phyloP scores from a whole-genome alignment of 2,329 filamentous ascomycete genomes.

The Aspergillus amoenus region DNA sequence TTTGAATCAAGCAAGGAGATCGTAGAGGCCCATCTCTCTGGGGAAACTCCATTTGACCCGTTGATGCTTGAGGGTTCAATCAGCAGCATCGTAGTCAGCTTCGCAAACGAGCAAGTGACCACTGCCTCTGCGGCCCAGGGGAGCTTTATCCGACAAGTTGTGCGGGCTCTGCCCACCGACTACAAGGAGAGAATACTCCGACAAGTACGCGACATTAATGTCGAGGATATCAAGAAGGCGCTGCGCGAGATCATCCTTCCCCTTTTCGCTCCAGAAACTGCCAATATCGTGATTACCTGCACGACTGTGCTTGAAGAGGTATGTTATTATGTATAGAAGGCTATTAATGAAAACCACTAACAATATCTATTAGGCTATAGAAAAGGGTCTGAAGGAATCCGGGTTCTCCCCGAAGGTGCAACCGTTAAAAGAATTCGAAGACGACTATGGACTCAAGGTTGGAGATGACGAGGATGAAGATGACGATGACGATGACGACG shows the following conservation, averaged over 20 bases:
- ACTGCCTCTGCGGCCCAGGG: constrained; percentile 78
- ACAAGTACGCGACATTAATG: constrained; percentile 71
- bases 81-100: constrained; percentile 79
- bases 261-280: constrained; percentile 74
- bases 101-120: constrained; percentile 86
- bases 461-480: constrained; percentile 56
- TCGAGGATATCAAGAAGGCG: constrained; percentile 72
- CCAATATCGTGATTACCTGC: constrained; percentile 87
- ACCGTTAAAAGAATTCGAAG: constrained; percentile 76
- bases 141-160: constrained; percentile 79
- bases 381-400: constrained; percentile 68
- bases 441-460: constrained; percentile 79
- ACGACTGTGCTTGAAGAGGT: constrained; percentile 83
- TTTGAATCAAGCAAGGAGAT: constrained; percentile 74
- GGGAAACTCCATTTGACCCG: constrained; percentile 70
- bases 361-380: constrained; percentile 61
- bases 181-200: constrained; percentile 76
- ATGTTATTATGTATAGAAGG: constrained; percentile 40
- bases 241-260: constrained; percentile 75
- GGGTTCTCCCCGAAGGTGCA: constrained; percentile 79
- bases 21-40: constrained; percentile 71
- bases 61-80: constrained; percentile 87
- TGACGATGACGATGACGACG: constrained; percentile 27
- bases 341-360: constrained; percentile 17
- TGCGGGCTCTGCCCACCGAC: constrained; percentile 71